Evolutionary conservation across 2,329 filamentous ascomycete genomes (phyloP).

Genomic region (Aureobasidium sp.): DNA sequence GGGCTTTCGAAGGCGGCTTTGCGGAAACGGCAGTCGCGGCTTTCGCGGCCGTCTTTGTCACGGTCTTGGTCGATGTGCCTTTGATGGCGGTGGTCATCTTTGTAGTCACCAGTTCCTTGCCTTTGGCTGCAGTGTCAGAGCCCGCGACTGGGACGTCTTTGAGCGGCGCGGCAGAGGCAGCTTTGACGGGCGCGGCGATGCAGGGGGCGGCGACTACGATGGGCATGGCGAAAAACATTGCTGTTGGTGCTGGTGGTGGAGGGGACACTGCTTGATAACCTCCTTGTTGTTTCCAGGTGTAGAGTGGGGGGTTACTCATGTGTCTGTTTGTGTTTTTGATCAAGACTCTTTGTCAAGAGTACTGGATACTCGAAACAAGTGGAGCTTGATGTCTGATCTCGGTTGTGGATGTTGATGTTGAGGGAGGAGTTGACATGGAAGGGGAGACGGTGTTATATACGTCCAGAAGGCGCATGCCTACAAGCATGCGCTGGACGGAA

Average conservation of each 20-base stretch:
- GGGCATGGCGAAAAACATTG: background rate
- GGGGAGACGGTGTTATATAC: background rate
- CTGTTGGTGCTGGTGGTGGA: background rate
- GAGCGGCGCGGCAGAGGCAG: background rate
- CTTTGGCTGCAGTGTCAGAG: background rate
- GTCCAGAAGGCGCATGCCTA: background rate
- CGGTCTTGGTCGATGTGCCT: background rate
- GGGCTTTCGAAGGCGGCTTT: background rate
- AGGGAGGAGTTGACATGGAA: background rate
- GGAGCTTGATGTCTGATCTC: background rate
- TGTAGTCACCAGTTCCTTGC: background rate
- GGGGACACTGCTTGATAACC: constrained; percentile 20
- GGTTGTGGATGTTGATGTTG: background rate
- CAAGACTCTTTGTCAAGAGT: background rate
- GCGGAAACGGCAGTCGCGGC: background rate
- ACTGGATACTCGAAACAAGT: background rate
- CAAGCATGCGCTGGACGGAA: background rate
- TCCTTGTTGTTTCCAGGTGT: constrained; percentile 23
- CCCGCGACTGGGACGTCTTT: background rate
- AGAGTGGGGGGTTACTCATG: constrained; percentile 18
- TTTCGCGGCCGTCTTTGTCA: background rate
- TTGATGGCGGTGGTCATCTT: background rate
- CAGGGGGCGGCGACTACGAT: background rate
- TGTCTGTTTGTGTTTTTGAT: background rate
- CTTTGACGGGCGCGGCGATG: background rate